These are phyloP conservation scores for Botrytis medusae DNA, from an alignment of 2,329 filamentous ascomycete genomes.

Conservation along the genomic window DNA sequence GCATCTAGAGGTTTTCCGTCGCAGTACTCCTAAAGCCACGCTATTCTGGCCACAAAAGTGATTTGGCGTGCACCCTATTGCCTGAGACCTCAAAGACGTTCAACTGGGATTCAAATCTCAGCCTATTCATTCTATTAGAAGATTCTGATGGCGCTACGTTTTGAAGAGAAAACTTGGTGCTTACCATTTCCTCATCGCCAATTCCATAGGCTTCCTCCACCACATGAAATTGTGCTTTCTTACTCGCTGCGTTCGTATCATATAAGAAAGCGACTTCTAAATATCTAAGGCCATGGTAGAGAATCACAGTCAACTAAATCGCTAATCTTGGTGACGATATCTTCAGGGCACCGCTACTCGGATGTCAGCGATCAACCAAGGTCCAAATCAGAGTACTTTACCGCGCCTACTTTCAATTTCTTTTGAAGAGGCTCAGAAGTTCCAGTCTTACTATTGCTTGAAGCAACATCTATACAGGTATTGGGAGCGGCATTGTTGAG, in stretches of 20 bases:
- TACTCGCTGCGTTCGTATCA: background rate
- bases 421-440: background rate
- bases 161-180: background rate
- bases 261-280: background rate
- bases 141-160: background rate
- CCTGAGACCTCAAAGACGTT: background rate
- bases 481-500: background rate
- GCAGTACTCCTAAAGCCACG: background rate
- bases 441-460: background rate
- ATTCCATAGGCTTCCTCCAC: background rate
- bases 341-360: background rate
- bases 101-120: background rate
- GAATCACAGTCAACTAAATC: background rate
- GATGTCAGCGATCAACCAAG: background rate
- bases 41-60: background rate
- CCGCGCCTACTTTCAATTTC: background rate
- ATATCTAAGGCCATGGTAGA: background rate
- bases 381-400: background rate
- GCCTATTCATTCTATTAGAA: background rate
- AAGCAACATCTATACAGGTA: background rate
- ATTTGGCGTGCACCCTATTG: background rate
- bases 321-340: background rate
- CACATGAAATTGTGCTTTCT: background rate
- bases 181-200: background rate
- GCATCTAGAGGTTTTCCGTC: background rate